Evolutionary conservation across 1,139 yeast species (phyloP).

Genomic region (Scheffersomyces segobiensis): DNA sequence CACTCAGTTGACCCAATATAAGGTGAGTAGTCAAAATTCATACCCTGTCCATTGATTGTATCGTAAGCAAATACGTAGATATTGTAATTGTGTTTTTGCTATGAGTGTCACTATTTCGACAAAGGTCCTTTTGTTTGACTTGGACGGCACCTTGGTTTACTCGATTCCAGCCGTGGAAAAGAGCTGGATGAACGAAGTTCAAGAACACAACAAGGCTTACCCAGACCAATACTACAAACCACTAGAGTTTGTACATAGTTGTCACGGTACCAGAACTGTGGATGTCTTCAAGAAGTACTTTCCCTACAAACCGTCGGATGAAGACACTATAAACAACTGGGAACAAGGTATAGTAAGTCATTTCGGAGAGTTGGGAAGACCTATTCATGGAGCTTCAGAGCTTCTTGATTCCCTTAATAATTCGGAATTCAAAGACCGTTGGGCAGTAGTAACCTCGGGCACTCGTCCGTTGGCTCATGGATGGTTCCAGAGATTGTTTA

Average conservation of each 20-base stretch:
- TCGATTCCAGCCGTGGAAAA: slow-evolving; percentile 21
- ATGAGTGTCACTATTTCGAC: slow-evolving; percentile 1
- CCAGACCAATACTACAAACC: slow-evolving; percentile 11
- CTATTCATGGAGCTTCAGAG: slow-evolving; percentile 14
- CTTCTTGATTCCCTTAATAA: slow-evolving; percentile 12
- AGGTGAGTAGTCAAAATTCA: too few species aligned
- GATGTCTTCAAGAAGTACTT: slow-evolving; percentile 16
- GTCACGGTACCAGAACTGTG: slow-evolving; percentile 20
- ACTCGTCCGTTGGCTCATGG: slow-evolving; percentile 18
- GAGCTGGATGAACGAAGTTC: slow-evolving; percentile 17
- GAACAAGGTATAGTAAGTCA: slow-evolving; percentile 16
- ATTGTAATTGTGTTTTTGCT: neutral
- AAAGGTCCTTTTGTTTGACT: slow-evolving; percentile 15
- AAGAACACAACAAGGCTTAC: slow-evolving; percentile 13
- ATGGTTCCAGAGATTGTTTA: slow-evolving; percentile 17
- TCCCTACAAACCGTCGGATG: slow-evolving; percentile 11
- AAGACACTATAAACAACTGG: slow-evolving; percentile 13
- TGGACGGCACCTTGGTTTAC: slow-evolving; percentile 23
- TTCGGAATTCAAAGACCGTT: slow-evolving; percentile 6
- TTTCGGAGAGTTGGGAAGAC: slow-evolving; percentile 18
- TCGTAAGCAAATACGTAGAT: neutral
- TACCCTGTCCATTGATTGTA: too few species aligned
- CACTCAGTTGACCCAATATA: too few species aligned
- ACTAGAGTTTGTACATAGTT: slow-evolving; percentile 11
- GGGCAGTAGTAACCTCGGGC: slow-evolving; percentile 25